Conservation (phyloP, 768 basidiomycete species). For the Kwoniella pini region DNA sequence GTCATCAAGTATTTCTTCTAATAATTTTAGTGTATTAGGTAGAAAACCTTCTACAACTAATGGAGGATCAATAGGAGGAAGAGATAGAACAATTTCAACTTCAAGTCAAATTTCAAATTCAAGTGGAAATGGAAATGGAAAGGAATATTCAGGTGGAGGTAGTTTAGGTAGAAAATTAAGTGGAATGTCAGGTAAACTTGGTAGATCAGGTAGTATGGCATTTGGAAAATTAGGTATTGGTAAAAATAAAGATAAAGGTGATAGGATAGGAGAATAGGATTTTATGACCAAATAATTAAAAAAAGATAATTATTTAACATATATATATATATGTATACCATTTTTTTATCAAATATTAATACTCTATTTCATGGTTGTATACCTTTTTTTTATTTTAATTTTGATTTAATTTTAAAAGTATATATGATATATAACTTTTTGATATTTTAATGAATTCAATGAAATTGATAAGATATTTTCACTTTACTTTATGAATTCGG, state of each 20-base stretch:
- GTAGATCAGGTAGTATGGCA: constrained; percentile 39
- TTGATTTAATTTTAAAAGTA: too few species aligned
- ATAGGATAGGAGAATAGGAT: constrained; percentile 6
- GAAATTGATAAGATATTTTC: too few species aligned
- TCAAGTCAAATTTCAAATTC: constrained; percentile 7
- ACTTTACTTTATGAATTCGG: too few species aligned
- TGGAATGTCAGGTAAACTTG: constrained; percentile 29
- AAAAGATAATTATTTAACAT: too few species aligned
- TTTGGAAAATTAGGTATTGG: constrained; percentile 48
- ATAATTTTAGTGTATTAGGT: constrained; percentile 3
- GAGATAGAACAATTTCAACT: constrained; percentile 28
- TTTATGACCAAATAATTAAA: too few species aligned
- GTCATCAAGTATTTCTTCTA: constrained; percentile 15
- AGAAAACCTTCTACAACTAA: constrained; percentile 13
- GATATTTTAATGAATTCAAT: too few species aligned
- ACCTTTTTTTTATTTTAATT: too few species aligned
- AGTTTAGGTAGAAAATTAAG: constrained; percentile 34
- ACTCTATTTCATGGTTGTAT: too few species aligned
- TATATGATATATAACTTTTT: too few species aligned
- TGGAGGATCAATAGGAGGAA: background rate
- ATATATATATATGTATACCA: too few species aligned
- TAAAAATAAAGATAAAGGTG: constrained; percentile 44
- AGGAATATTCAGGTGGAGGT: constrained; percentile 33
- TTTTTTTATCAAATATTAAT: too few species aligned
- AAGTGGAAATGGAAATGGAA: background rate